phyloP scores from a whole-genome alignment of 2,329 filamentous ascomycete species.

The Penicillium sp. region DNA sequence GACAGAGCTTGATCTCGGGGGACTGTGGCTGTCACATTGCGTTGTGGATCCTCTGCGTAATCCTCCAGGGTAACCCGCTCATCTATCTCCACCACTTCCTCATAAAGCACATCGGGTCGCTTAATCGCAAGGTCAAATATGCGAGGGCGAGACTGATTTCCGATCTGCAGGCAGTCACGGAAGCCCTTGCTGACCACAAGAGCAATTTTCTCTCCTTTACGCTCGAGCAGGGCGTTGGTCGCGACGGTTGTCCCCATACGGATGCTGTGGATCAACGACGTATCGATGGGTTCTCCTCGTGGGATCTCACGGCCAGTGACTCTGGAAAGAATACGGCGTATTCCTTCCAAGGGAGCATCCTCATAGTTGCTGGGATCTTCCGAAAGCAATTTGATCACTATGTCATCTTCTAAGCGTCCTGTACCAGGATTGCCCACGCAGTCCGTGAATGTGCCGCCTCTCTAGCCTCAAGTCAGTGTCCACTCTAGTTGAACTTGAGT shows the following conservation, averaged over 20 bases:
- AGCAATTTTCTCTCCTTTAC: slow-evolving; percentile 87
- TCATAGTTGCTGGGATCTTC: slow-evolving; percentile 89
- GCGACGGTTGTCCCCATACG: slow-evolving; percentile 96
- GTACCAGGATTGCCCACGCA: slow-evolving; percentile 56
- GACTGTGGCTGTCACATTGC: slow-evolving; percentile 57
- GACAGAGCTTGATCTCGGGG: slow-evolving; percentile 43
- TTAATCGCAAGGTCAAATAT: slow-evolving; percentile 89
- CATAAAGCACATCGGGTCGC: slow-evolving; percentile 85
- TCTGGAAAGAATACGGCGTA: slow-evolving; percentile 78
- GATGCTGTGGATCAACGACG: slow-evolving; percentile 82
- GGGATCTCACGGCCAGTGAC: slow-evolving; percentile 77
- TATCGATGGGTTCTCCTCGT: slow-evolving; percentile 78
- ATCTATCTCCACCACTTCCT: slow-evolving; percentile 83
- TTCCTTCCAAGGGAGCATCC: slow-evolving; percentile 89
- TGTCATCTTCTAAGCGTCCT: slow-evolving; percentile 65
- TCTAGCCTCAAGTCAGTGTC: slow-evolving; percentile 11
- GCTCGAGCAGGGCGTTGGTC: slow-evolving; percentile 86
- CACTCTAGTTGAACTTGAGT: background rate
- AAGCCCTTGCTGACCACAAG: slow-evolving; percentile 87
- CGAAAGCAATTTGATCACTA: slow-evolving; percentile 85
- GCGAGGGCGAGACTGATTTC: slow-evolving; percentile 84
- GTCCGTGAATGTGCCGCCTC: slow-evolving; percentile 32
- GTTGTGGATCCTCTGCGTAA: slow-evolving; percentile 82
- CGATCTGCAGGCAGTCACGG: slow-evolving; percentile 83
- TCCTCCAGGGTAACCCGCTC: slow-evolving; percentile 91